Conservation (phyloP, 179 eudicot species). For the Gypsophila paniculata region DNA sequence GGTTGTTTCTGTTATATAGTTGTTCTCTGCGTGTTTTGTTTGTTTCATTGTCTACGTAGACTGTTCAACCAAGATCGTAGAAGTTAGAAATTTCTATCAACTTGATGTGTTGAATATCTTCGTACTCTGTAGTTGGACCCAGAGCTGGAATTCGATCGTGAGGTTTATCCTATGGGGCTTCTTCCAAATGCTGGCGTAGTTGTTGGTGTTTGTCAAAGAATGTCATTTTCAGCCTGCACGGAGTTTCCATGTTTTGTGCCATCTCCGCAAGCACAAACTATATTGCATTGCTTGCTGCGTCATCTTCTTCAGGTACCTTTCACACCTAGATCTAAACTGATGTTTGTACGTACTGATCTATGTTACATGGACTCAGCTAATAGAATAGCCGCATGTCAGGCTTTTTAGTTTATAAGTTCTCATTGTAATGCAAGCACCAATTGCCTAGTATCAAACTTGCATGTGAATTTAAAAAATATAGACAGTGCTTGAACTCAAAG, state of each 20-base stretch:
- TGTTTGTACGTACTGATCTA: not conserved
- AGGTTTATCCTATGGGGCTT: conserved; percentile 94
- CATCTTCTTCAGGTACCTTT: conserved; percentile 87
- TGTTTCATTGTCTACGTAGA: not conserved
- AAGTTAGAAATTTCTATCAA: not conserved
- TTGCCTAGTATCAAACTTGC: not conserved
- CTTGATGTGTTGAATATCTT: conserved; percentile 19
- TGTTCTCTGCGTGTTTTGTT: not conserved
- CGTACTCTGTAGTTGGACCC: conserved; percentile 74
- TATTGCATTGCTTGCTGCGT: conserved; percentile 86
- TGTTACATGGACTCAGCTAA: conserved; percentile 3
- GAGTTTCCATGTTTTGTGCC: conserved; percentile 99
- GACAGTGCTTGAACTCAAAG: not conserved
- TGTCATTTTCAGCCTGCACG: conserved; percentile 89
- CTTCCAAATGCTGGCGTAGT: conserved; percentile 97
- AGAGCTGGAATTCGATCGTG: conserved; percentile 96
- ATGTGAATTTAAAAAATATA: not conserved
- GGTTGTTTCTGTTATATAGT: not conserved
- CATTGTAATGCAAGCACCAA: not conserved
- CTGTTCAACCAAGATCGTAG: not conserved
- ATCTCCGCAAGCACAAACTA: conserved; percentile 94
- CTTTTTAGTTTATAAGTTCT: not conserved
- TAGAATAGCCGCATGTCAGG: not conserved
- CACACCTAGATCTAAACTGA: not conserved
- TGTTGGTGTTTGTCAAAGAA: conserved; percentile 87